Evolutionary conservation across 495 filamentous ascomycete genomes (phyloP), one percentile per base, ranked within the genome.

Genomic region (Hypoxylon fragiforme): DNA sequence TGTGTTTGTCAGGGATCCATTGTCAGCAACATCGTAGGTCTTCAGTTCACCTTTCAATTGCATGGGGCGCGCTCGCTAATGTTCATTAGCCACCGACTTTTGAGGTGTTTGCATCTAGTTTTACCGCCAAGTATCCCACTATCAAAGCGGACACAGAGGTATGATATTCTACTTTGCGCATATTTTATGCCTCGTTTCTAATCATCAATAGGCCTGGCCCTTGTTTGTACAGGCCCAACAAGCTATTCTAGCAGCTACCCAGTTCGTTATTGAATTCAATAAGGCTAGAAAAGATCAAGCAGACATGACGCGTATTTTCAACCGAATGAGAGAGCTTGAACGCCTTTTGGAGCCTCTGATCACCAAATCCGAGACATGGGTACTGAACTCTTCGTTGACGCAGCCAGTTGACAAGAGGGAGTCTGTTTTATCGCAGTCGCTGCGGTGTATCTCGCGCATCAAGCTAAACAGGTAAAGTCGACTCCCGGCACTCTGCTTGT

Each of bases 1-100:
- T 81, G 73, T 63, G 79, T 81, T 34, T 74, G 80, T 30, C 82
- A 85, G 67, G 77, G 78, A 2, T 80, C 80, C 4, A 84, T 85
- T 45, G 78, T 81, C 16, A 83, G 78, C 71, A 82, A 78, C 28
- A 80, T 78, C 36, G 80, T 84, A 65, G 64, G 71, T 67, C 22
- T 13, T 2, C 8, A 49, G 15, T 30, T 3, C 22, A 54, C 18
- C 28, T 7, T 19, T 21, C n/a, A 22, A 32, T 40, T 2, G 18
- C 34, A 22, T 28, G 19, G 26, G n/a, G 9, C 20, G 1, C n/a
- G 2, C n/a, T 35, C 16, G 60, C 65, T 66, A 48, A 69, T 45
- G 30, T 43, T 44, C 8, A 47, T 20, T 21, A 83, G 80, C 68
- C 75, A 7, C 77, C 80, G 15, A 73, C 78, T 1, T 76, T 85